Base-by-base conservation (phyloP, 2,329 filamentous ascomycete genomes). In the Madurella mycetomatis region DNA sequence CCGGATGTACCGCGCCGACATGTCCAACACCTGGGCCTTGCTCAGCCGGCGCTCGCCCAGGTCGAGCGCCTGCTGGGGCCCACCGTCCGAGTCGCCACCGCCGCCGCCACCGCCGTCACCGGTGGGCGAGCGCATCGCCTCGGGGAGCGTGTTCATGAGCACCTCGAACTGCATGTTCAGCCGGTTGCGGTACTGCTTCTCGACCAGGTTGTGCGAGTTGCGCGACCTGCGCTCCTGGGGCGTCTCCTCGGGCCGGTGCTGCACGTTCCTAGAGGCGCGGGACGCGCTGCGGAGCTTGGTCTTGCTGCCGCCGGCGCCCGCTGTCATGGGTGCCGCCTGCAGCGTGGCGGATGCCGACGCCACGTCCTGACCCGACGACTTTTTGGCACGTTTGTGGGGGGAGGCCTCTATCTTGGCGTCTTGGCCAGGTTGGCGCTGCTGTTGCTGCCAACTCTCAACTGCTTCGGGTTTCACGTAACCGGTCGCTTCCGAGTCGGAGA, bases 21-120 rank as follows among this genome's bases (percentile, higher is more conserved):
- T 61, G 39, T 71, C 69, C 31, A 72, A 53, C 4, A 72, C 69
- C 51, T 72, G 69, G 9, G 64, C 68, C 52, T 72, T 72, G 58
- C 69, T 72, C 19, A 69, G 59, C n/a, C 64, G 64, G 19, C 57
- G 61, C n/a, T 68, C 66, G 1, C 60, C 58, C 4, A 59, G 39
- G 16, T 64, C 63, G 40, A 11, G 19, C 12, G 13, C 46, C 34
- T 16, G 41, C 30, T 41, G 41, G 5, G 15, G 34, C 4, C 42
- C 49, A 12, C 30, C 37, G 16, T 43, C 47, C 9, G 46, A 41
- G 15, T 19, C 51, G 9, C 50, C 49, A 8, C 49, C 55, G 8
- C 39, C 46, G 15, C 16, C 51, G 9, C 50, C 49, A 8, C 49
- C 55, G 8, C 39, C 46, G n/a, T 3, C 25, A 11, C 18, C 44